Base-by-base conservation (phyloP, 345 rosid species). In the Toxicodendron radicans region DNA sequence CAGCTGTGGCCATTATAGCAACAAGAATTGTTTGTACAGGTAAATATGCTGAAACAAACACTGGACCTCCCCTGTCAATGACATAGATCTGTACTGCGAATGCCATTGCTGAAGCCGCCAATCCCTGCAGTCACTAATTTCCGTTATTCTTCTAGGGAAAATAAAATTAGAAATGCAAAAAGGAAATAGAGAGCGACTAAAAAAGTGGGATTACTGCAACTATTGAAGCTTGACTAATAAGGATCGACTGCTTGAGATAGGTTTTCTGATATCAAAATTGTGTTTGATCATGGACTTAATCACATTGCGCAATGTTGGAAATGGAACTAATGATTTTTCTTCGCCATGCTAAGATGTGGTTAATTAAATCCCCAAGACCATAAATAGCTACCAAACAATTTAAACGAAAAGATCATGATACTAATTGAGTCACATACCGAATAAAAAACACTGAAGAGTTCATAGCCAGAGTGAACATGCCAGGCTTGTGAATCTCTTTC, bases 81-180 rank as follows among this genome's bases (percentile, higher is more conserved):
- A 87, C 92, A 77, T 83, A 85, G 78, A 88, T 87, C 74, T 88
- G 91, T 58, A 88, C 78, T 6, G 89, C 86, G 81, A 88, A 90
- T 56, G 82, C 87, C 81, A 90, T 84, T 3, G 89, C 95, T 56
- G 92, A 90, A 65, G 81, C 91, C 61, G 87, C 81, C 66, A 82
- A 11, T 3, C 85, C 91, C 89, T 84, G 75, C 82, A 66, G 2
- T 32, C 76, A 72, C 57, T 33, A 57, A 53, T 66, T 17, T 62
- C 16, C 9, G 48, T 70, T 49, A 75, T 5, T 72, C 48, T 23
- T 45, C 30, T 18, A 43, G 4, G 11, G 4, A 18, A 3, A 30
- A n/a, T 16, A 11, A 30, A 43, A 4, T 14, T 56, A 17, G 7
- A 53, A 18, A 16, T 32, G 45, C 17, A 1, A 38, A 38, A 30